phyloP scores from a whole-genome alignment of 352 stramenopile species.

The Phytophthora pinifolia region DNA sequence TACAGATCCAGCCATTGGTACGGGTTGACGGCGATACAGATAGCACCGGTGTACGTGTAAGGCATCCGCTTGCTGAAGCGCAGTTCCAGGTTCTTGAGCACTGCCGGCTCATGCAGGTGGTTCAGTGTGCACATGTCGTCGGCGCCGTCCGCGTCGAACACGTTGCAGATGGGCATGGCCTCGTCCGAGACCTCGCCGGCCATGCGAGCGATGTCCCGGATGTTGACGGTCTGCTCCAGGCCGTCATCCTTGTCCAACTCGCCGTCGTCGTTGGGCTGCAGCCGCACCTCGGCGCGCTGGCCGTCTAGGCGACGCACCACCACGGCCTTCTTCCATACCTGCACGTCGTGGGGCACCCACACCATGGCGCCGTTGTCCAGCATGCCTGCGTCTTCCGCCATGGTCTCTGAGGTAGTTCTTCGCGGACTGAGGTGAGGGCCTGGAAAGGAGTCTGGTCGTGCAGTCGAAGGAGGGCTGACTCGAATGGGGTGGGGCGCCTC shows the following conservation, averaged over 20 bases:
- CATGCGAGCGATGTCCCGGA: constrained; percentile 61
- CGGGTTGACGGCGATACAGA: constrained; percentile 81
- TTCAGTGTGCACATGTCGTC: constrained; percentile 84
- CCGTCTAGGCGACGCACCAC: constrained; percentile 58
- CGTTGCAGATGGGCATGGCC: constrained; percentile 86
- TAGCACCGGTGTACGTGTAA: constrained; percentile 83
- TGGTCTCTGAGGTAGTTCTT: constrained; percentile 4
- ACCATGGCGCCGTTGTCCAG: constrained; percentile 72
- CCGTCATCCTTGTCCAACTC: constrained; percentile 65
- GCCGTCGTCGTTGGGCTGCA: constrained; percentile 57
- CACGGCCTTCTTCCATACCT: constrained; percentile 81
- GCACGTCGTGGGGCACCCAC: constrained; percentile 73
- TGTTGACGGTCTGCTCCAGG: constrained; percentile 57
- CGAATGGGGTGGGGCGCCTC: constrained; percentile 13
- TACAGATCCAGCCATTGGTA: constrained; percentile 86
- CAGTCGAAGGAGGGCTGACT: constrained; percentile 16
- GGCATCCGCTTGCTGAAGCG: constrained; percentile 70
- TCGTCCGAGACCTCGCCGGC: constrained; percentile 73
- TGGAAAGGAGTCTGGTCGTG: too few species aligned
- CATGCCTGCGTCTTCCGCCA: constrained; percentile 46
- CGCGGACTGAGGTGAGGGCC: constrained; percentile 13
- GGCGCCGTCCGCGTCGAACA: constrained; percentile 59
- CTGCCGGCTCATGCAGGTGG: constrained; percentile 74
- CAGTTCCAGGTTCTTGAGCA: constrained; percentile 77
- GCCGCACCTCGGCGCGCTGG: constrained; percentile 52